Percentiles rank a stretch among this genome's conserved stretches.
Conservation (phyloP, 2,329 filamentous ascomycete species). For the Cladobotryum mycophilum region DNA sequence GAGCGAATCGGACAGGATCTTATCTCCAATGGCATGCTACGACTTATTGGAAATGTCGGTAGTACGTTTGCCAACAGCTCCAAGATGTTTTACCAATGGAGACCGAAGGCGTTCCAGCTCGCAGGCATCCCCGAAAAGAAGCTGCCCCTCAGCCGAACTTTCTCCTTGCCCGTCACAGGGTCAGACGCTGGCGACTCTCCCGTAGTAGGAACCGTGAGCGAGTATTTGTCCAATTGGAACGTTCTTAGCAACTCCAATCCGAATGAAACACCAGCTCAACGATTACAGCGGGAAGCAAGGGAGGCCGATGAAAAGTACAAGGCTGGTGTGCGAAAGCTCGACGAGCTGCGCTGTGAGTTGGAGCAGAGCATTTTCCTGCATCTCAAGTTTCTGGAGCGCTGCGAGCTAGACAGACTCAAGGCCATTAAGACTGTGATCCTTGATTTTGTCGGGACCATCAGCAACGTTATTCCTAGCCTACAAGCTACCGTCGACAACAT, state of each 20-base stretch:
- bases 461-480: slow-evolving; percentile 93
- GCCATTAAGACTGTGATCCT: slow-evolving; percentile 97
- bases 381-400: slow-evolving; percentile 92
- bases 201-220: slow-evolving; percentile 72
- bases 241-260: slow-evolving; percentile 74
- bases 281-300: slow-evolving; percentile 77
- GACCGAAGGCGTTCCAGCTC: slow-evolving; percentile 81
- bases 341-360: slow-evolving; percentile 85
- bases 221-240: slow-evolving; percentile 90
- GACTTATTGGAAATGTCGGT: slow-evolving; percentile 88
- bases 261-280: slow-evolving; percentile 88
- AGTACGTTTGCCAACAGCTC: slow-evolving; percentile 97
- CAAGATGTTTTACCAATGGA: slow-evolving; percentile 96
- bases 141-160: slow-evolving; percentile 62
- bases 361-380: slow-evolving; percentile 93
- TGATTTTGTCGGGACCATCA: slow-evolving; percentile 94
- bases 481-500: slow-evolving; percentile 97
- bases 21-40: slow-evolving; percentile 76
- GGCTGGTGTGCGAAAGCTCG: slow-evolving; percentile 73
- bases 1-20: slow-evolving; percentile 94
- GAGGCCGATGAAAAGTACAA: slow-evolving; percentile 96
- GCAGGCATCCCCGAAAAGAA: slow-evolving; percentile 88
- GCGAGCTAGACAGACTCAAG: slow-evolving; percentile 90
- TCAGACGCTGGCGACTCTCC: slow-evolving; percentile 62
- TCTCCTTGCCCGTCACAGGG: slow-evolving; percentile 61